A percentile compares a stretch with the other conserved stretches of the same genome.
Conservation (phyloP, 805 yeast genomes). For the Hanseniaspora pseudoguilliermondii region DNA sequence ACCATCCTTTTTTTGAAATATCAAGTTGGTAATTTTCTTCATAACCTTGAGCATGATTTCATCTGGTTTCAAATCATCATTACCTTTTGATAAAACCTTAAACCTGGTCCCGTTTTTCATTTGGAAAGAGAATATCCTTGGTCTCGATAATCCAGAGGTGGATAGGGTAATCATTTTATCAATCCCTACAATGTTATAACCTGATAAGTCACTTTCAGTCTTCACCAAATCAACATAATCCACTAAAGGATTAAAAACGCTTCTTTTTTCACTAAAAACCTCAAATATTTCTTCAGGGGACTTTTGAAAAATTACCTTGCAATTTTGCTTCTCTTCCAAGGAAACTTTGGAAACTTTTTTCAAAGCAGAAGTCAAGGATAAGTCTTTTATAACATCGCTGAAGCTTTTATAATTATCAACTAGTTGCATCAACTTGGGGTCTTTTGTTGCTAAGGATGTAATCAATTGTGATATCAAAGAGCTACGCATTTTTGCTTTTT, state of each 20-base stretch:
- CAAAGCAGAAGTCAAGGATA: not conserved
- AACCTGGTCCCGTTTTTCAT: slow-evolving; percentile 48
- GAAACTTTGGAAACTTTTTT: not conserved
- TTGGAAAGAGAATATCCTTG: slow-evolving; percentile 54
- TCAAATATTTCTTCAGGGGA: not conserved
- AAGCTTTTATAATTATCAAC: not conserved
- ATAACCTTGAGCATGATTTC: slow-evolving; percentile 97
- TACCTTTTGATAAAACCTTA: slow-evolving; percentile 59
- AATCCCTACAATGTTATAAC: slow-evolving; percentile 5
- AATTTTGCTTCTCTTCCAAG: not conserved
- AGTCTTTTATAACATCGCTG: not conserved
- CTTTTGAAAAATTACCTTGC: not conserved
- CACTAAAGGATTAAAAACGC: not conserved
- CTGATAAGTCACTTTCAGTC: not conserved
- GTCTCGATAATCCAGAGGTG: slow-evolving; percentile 71
- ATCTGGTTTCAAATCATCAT: slow-evolving; percentile 90
- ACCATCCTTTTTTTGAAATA: slow-evolving; percentile 30
- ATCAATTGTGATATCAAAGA: not conserved
- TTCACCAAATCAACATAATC: not conserved
- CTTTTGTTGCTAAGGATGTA: not conserved
- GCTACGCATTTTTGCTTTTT: not conserved
- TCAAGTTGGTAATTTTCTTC: slow-evolving; percentile 61
- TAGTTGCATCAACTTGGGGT: not conserved
- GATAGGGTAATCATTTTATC: slow-evolving; percentile 43
- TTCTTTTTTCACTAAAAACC: not conserved